Conservation (phyloP, 805 yeast genomes). For the Clavispora fructus region DNA sequence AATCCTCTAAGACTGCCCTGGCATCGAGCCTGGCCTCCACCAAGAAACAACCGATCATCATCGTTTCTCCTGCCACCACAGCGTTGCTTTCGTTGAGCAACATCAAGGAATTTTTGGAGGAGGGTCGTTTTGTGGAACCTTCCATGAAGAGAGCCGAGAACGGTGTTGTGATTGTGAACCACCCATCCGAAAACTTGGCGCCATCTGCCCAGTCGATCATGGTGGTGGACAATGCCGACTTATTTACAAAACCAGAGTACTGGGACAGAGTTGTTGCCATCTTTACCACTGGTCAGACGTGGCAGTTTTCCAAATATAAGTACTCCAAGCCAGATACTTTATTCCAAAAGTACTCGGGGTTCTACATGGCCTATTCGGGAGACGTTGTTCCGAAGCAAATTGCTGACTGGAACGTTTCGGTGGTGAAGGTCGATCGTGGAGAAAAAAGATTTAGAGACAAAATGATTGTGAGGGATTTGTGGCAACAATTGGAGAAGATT, state of each 20-base stretch:
- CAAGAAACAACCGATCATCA: slow-evolving; percentile 39
- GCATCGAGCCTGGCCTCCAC: slow-evolving; percentile 5
- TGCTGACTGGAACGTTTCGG: slow-evolving; percentile 84
- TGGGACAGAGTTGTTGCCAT: slow-evolving; percentile 97
- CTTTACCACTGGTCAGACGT: slow-evolving; percentile 92
- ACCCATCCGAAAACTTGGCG: slow-evolving; percentile 48
- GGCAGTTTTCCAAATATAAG: slow-evolving; percentile 92
- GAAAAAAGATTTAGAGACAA: slow-evolving; percentile 81
- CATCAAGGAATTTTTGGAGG: slow-evolving; percentile 50
- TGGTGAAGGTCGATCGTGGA: slow-evolving; percentile 68
- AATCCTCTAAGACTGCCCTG: slow-evolving; percentile 6
- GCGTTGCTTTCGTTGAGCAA: slow-evolving; percentile 36
- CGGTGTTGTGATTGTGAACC: slow-evolving; percentile 46
- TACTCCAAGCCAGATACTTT: slow-evolving; percentile 74
- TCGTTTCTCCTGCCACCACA: slow-evolving; percentile 42
- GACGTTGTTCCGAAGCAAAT: slow-evolving; percentile 75
- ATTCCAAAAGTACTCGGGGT: slow-evolving; percentile 83
- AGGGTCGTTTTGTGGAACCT: slow-evolving; percentile 63
- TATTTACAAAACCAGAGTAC: slow-evolving; percentile 83
- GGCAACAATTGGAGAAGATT: slow-evolving; percentile 78
- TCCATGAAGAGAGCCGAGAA: slow-evolving; percentile 26
- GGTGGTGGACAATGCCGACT: slow-evolving; percentile 83
- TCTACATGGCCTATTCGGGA: slow-evolving; percentile 66
- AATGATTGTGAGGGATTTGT: slow-evolving; percentile 76
- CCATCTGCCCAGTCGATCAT: slow-evolving; percentile 58